Percentiles rank a stretch among this genome's conserved stretches.
Evolutionary conservation across 2,329 filamentous ascomycete genomes (phyloP).

Genomic region (Nemania sp.): DNA sequence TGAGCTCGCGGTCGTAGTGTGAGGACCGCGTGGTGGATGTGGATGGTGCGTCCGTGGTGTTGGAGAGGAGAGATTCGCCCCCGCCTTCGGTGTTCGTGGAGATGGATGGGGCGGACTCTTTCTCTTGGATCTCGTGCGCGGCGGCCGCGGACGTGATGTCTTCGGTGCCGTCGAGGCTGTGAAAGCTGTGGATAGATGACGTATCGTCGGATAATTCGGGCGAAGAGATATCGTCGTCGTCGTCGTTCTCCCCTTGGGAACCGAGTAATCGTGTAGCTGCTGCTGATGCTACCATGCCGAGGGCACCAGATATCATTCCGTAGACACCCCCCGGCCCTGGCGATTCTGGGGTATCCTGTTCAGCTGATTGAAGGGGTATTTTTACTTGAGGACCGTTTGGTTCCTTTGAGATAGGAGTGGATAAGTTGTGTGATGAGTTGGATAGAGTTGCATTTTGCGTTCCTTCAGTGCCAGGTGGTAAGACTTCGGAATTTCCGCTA

Average conservation of each 20-base stretch:
- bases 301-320: constrained; percentile 57
- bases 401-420: constrained; percentile 27
- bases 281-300: constrained; percentile 54
- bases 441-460: constrained; percentile 36
- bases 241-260: constrained; percentile 37
- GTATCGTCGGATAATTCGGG: constrained; percentile 44
- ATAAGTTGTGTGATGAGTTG: constrained; percentile 25
- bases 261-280: constrained; percentile 52
- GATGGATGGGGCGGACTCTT: constrained; percentile 31
- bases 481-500: constrained; percentile 28
- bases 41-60: too few species aligned
- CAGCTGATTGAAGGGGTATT: constrained; percentile 26
- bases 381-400: constrained; percentile 15
- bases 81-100: constrained; percentile 27
- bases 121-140: constrained; percentile 17
- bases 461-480: constrained; percentile 28
- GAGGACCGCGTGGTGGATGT: constrained; percentile 41
- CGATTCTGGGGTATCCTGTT: constrained; percentile 35
- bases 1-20: constrained; percentile 65
- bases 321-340: constrained; percentile 53
- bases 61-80: constrained; percentile 40
- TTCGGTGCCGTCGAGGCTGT: constrained; percentile 55
- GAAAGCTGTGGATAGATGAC: constrained; percentile 54
- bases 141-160: constrained; percentile 39
- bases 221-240: constrained; percentile 36